Evolutionary conservation across 495 filamentous ascomycete species (phyloP), one percentile per base, ranked within the genome.

Genomic region (Tirmania nivea): DNA sequence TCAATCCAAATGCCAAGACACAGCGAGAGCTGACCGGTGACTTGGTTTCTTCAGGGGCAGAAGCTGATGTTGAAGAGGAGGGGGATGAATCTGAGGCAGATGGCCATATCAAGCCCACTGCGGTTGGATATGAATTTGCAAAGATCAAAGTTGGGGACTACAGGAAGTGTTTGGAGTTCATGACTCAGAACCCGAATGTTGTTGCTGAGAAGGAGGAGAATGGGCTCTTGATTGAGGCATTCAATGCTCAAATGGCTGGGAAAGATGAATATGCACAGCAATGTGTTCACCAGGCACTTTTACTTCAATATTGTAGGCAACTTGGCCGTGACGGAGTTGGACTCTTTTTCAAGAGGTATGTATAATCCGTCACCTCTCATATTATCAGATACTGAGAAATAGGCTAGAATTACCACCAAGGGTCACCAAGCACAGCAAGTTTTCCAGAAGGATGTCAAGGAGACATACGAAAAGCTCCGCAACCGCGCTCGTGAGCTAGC

Each of bases 231-330:
- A 75, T 93, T 48, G 77, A 94, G 69, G 90, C 86, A 8, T 96
- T 97, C 68, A 88, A 90, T 64, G 75, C 76, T 8, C 80, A 87
- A 60, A 74, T 85, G 47, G 79, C 81, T 54, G 78, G 79, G 42
- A 77, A 81, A 52, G 78, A 81, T 20, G 80, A 81, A 7, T 81
- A 81, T 59, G 80, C 87, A 9, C 78, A 82, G 35, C 83, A 89
- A 66, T 95, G 84, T 67, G 88, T 97, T 34, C 90, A 97, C 68
- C 87, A 95, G 65, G 89, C 79, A 10, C 72, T 97, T 10, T 72
- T 97, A 19, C 68, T 96, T 25, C 92, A 96, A 67, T 97, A 96
- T 70, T 97, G 90, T 69, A 77, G 87, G 19, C 79, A 83, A 12
- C 71, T 97, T 7, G 88, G 89, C 51, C 76, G 75, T 39, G 88